A percentile compares a stretch with the other conserved stretches of the same genome.
Evolutionary conservation across 495 filamentous ascomycete genomes (phyloP).

Genomic region (Hypomontagnella submonticulosa): DNA sequence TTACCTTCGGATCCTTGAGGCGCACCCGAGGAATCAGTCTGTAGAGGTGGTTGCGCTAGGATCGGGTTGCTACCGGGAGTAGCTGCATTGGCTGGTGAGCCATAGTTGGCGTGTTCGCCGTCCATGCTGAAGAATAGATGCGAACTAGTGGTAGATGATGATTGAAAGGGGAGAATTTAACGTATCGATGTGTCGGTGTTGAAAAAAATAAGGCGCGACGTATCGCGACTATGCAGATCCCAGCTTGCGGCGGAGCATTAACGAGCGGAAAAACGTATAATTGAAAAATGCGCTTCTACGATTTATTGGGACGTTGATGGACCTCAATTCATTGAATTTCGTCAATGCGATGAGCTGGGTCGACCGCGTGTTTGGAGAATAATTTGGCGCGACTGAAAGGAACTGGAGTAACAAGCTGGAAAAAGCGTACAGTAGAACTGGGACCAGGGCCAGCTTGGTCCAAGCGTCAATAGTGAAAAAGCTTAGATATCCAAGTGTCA

Average conservation of each 20-base stretch:
- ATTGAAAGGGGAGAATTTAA: constrained; percentile 17
- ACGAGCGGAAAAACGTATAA: constrained; percentile 16
- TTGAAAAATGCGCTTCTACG: constrained; percentile 36
- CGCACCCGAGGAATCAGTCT: constrained; percentile 49
- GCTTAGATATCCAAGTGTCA: constrained; percentile 1
- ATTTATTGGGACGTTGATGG: constrained; percentile 32
- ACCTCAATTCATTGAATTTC: constrained; percentile 22
- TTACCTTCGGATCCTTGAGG: constrained; percentile 52
- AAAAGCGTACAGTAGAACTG: constrained; percentile 20
- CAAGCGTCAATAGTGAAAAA: constrained; percentile 15
- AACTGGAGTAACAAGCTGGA: constrained; percentile 17
- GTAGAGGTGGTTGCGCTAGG: constrained; percentile 62
- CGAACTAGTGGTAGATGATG: constrained; percentile 31
- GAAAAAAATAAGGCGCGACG: constrained; percentile 34
- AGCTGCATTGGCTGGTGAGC: constrained; percentile 62
- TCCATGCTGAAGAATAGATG: constrained; percentile 58
- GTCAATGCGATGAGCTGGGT: constrained; percentile 24
- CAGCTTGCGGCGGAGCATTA: constrained; percentile 29
- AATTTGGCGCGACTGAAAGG: constrained; percentile 48
- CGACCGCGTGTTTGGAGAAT: constrained; percentile 53
- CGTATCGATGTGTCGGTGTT: constrained; percentile 13
- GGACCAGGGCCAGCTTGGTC: constrained; percentile 19
- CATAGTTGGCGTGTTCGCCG: constrained; percentile 62
- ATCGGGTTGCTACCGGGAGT: constrained; percentile 63
- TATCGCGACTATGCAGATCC: constrained; percentile 30